Evolutionary conservation across 768 basidiomycete species (phyloP).

Genomic region (Suillus occidentalis): DNA sequence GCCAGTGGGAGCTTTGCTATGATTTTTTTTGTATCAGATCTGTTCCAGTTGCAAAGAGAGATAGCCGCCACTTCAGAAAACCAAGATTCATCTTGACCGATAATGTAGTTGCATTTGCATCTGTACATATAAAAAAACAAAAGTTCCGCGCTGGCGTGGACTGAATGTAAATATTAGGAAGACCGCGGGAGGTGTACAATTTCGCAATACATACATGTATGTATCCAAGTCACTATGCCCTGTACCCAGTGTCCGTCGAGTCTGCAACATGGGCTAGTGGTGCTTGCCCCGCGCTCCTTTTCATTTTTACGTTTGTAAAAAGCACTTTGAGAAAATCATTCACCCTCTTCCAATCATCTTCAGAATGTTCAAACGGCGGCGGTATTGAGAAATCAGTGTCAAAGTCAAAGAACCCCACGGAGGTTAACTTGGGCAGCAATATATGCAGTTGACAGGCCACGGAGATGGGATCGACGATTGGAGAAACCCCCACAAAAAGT

Average conservation of each 20-base stretch:
- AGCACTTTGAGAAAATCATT: not conserved
- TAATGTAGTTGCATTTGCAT: no score
- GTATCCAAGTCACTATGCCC: not conserved
- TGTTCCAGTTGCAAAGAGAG: no score
- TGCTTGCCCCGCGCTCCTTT: not conserved
- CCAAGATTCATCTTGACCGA: no score
- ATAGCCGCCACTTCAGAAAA: no score
- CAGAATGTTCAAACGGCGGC: not conserved
- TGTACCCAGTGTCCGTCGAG: not conserved
- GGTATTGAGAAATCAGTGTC: not conserved
- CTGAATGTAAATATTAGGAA: not conserved
- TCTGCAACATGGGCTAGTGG: not conserved
- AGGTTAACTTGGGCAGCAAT: not conserved
- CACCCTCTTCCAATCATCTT: not conserved
- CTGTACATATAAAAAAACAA: no score
- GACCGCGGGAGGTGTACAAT: not conserved
- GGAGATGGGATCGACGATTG: not conserved
- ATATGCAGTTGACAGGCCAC: not conserved
- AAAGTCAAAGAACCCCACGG: not conserved
- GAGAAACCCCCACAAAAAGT: not conserved
- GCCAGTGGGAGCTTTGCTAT: no score
- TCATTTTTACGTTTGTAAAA: not conserved
- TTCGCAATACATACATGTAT: not conserved
- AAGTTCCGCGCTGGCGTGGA: not conserved
- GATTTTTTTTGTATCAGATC: no score